phyloP scores from a whole-genome alignment of 1,284 basidiomycete genomes.

The Leccinum subrobustum region DNA sequence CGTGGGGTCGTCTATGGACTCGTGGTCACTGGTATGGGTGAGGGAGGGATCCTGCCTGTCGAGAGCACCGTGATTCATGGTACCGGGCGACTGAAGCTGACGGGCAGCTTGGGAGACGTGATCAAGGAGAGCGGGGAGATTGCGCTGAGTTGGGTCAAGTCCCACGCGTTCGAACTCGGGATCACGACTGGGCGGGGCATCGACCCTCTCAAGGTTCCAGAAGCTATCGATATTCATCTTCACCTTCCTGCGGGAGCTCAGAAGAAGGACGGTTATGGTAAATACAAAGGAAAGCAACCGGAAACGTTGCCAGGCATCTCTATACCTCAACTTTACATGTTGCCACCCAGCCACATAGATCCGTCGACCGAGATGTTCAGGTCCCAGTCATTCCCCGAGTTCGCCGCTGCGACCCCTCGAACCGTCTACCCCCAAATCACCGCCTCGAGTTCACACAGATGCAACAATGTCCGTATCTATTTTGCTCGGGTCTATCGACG shows the following conservation, averaged over 20 bases:
- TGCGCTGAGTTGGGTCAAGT: constrained; percentile 85
- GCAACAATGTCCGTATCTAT: no score
- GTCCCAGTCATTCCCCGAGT: no score
- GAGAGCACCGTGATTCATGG: constrained; percentile 79
- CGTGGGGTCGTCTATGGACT: constrained; percentile 82
- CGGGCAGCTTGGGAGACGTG: constrained; percentile 81
- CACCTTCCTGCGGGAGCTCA: constrained; percentile 86
- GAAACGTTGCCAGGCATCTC: no score
- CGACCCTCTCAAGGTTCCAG: constrained; percentile 71
- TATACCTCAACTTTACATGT: no score
- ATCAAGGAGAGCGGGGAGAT: constrained; percentile 90
- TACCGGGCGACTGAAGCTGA: constrained; percentile 68
- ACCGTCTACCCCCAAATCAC: no score
- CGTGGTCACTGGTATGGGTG: constrained; percentile 86
- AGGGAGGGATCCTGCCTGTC: constrained; percentile 83
- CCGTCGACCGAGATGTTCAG: no score
- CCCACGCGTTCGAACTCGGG: constrained; percentile 77
- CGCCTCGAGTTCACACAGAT: no score
- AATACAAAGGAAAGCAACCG: no score
- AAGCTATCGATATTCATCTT: constrained; percentile 80
- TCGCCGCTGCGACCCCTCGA: no score
- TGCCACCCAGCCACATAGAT: no score
- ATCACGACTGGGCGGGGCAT: constrained; percentile 67
- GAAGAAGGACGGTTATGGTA: constrained; percentile 73
- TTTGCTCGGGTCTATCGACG: no score